Conservation (phyloP, 1,284 basidiomycete genomes). For the Vanrija sp. region DNA sequence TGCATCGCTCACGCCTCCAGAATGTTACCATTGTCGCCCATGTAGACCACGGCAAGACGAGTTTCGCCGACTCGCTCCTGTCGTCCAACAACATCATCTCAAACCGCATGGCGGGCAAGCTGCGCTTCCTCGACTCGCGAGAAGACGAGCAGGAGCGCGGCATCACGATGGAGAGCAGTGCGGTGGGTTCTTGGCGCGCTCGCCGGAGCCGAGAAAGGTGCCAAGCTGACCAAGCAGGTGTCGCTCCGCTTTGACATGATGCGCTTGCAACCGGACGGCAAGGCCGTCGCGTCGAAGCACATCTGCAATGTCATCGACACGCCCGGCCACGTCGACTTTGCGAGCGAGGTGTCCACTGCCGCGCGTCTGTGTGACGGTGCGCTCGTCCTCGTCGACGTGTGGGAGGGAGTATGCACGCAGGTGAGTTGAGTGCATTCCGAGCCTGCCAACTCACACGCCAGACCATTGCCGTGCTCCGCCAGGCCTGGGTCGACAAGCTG, state of each 20-base stretch:
- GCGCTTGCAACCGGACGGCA: constrained; percentile 52
- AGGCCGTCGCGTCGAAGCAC: constrained; percentile 37
- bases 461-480: constrained; percentile 92
- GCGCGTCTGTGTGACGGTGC: constrained; percentile 93
- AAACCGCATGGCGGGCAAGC: constrained; percentile 87
- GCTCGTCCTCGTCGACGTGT: constrained; percentile 92
- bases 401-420: constrained; percentile 98
- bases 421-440: constrained; percentile 51
- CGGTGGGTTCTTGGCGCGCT: constrained; percentile 51
- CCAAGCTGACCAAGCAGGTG: constrained; percentile 42
- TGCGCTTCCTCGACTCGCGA: constrained; percentile 90
- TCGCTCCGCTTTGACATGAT: constrained; percentile 74
- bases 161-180: constrained; percentile 98
- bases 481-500: constrained; percentile 88
- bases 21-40: constrained; percentile 50
- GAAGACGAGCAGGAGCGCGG: constrained; percentile 98
- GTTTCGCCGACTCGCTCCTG: constrained; percentile 89
- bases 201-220: background rate
- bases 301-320: constrained; percentile 89
- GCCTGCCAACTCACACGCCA: constrained; percentile 38
- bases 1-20: constrained; percentile 15
- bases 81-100: constrained; percentile 99
- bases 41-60: constrained; percentile 78
- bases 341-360: constrained; percentile 91
- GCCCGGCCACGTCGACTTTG: constrained; percentile 98